Base-by-base conservation (phyloP, 2,329 filamentous ascomycete species). In the Trichoderma citrinoviride region DNA sequence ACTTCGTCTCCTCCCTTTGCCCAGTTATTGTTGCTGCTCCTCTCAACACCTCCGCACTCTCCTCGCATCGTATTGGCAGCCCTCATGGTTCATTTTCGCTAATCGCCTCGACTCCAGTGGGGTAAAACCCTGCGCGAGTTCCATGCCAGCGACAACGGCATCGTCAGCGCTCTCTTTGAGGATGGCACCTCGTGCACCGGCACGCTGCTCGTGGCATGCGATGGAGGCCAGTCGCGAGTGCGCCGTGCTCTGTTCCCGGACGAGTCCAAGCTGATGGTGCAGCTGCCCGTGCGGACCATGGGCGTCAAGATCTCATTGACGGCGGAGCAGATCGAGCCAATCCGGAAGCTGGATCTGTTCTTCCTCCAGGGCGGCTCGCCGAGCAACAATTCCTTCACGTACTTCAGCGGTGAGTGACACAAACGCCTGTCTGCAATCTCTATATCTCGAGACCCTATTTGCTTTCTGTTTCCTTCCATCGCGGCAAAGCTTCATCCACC, bases 361-460 rank as follows among this genome's bases (percentile, higher is more conserved):
- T 83, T 86, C 56, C 77, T 86, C 21, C 83, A 86, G 57, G 84
- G 84, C 0, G 78, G 79, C 0, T 79, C 85, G 43, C 83, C 84
- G 0, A 72, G 77, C 27, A 81, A 83, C 4, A 77, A 83, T 47
- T 77, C 78, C 0, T 87, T 82, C 69, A 70, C 84, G 19, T 87
- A 82, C 69, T 81, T 85, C 64, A 84, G 82, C 58, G 74, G 81
- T 83, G 68, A 65, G 78, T 70, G 4, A 40, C 58, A 1, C 47
- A 61, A 27, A 21, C 14, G 2, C 25, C 25, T 25, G 17, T n/a
- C 12, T 37, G 12, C 33, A 14, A 14, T 50, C n/a, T 0, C 5
- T 14, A n/a, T 7, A 27, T 19, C 25, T 27, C 12, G 23, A 27
- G 7, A 10, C 17, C 17, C 19, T 25, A 46, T 37, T 14, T 27